These are phyloP conservation scores for Suhomyces anneliseae DNA, from an alignment of 1,139 yeast species.

Conservation along the genomic window DNA sequence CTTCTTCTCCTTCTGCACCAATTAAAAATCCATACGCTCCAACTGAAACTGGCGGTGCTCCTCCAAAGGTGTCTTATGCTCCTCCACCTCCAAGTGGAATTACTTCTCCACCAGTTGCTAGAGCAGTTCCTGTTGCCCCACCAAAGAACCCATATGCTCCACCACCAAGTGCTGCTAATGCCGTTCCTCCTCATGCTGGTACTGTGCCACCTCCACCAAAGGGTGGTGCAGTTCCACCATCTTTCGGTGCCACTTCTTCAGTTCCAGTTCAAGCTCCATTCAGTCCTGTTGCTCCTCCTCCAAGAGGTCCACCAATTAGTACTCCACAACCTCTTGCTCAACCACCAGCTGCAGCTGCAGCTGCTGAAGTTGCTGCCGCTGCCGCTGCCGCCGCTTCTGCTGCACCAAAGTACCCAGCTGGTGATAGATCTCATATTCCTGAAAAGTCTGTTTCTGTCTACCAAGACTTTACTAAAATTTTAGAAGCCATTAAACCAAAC, in stretches of 20 bases:
- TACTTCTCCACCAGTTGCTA: conserved; percentile 3
- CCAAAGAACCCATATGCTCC: conserved; percentile 48
- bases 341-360: conserved; percentile 8
- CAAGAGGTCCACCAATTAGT: conserved; percentile 10
- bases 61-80: conserved; percentile 15
- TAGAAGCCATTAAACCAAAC: conserved; percentile 65
- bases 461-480: conserved; percentile 51
- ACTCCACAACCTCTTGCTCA: conserved; percentile 9
- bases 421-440: conserved; percentile 73
- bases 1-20: conserved; percentile 18
- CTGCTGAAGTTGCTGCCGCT: conserved; percentile 22
- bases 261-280: conserved; percentile 6
- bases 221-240: conserved; percentile 6
- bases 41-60: conserved; percentile 1
- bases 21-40: conserved; percentile 22
- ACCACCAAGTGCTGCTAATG: conserved; percentile 3
- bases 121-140: conserved; percentile 23
- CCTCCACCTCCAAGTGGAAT: conserved; percentile 11
- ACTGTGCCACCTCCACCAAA: conserved; percentile 24
- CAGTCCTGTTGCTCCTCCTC: conserved; percentile 12
- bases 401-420: conserved; percentile 56
- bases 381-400: conserved; percentile 18
- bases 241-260: conserved; percentile 7
- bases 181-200: conserved; percentile 16
- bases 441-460: conserved; percentile 58